phyloP scores from a whole-genome alignment of 305 asterid genomes.

The Fraxinus floribunda region DNA sequence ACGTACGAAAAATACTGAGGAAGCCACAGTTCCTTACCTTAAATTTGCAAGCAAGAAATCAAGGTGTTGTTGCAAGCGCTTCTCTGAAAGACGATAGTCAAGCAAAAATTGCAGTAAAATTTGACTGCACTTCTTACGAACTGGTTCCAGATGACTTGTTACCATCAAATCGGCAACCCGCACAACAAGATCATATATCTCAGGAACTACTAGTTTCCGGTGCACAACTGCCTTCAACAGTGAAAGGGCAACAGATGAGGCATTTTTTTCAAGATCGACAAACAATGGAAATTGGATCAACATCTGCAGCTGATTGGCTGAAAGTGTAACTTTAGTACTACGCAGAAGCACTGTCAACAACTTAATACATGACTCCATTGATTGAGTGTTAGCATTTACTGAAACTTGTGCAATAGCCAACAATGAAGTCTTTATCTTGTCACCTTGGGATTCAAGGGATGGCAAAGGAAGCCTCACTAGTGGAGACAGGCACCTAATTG shows the following conservation, averaged over 20 bases:
- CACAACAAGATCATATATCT: conserved; percentile 74
- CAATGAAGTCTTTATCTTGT: conserved; percentile 70
- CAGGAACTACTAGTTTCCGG: conserved; percentile 76
- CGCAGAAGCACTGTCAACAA: conserved; percentile 69
- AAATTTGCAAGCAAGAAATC: conserved; percentile 70
- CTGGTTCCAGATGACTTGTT: conserved; percentile 74
- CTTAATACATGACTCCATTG: conserved; percentile 79
- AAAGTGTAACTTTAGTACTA: conserved; percentile 66
- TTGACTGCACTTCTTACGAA: conserved; percentile 83
- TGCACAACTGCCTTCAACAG: conserved; percentile 79
- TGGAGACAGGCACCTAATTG: conserved; percentile 70
- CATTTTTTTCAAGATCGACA: conserved; percentile 80
- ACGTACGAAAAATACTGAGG: not conserved
- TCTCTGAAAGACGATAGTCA: conserved; percentile 66
- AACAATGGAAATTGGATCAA: conserved; percentile 83
- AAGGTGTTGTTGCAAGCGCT: conserved; percentile 77
- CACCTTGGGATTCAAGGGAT: conserved; percentile 66
- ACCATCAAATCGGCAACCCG: conserved; percentile 82
- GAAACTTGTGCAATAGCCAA: conserved; percentile 80
- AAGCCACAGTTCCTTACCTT: conserved; percentile 46
- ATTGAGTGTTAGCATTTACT: conserved; percentile 52
- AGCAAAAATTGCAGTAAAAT: conserved; percentile 81
- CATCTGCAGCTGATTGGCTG: conserved; percentile 76
- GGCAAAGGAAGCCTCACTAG: conserved; percentile 76
- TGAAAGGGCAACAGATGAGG: conserved; percentile 79